Evolutionary conservation across 2,329 filamentous ascomycete genomes (phyloP), one percentile per base, ranked within the genome.

Genomic region (Ascochyta clinopodiicola): DNA sequence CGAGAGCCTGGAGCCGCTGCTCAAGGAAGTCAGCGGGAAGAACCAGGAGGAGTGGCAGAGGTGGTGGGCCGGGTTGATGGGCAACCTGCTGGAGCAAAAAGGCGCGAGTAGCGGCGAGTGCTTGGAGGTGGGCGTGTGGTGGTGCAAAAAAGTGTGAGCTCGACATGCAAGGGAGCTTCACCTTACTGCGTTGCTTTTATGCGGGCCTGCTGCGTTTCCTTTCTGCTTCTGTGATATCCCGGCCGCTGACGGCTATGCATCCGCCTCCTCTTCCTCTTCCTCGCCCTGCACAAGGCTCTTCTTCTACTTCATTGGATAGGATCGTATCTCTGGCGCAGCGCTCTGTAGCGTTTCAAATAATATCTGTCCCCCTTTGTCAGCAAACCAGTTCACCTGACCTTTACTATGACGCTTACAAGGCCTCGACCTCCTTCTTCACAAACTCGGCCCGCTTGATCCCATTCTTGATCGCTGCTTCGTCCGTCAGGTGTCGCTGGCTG

Each of bases 371-470:
- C 29, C 2, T 12, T 13, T 6, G 12, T 31, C 12, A 31, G 29
- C 29, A 13, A 5, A 31, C 2, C 27, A 29, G 8, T 12, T 12
- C 7, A 29, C 27, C 27, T 10, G 6, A 12, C 8, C 10, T 3
- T 12, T 10, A 10, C 8, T 9, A 29, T 29, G 32, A 24, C 27
- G 84, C 91, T 85, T 82, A 97, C 91, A 98, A 74, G 17, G 92
- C 89, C 78, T 97, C 93, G 57, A 98, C 91, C 75, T 97, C 94
- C 82, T 96, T 97, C 77, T 91, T 96, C 4, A 98, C 92, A 75
- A 90, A 97, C 63, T 96, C 86, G 0, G 92, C 94, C 57, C 88
- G 82, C 36, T 85, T 82, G 51, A 99, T 91, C 0, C 87, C 90
- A 57, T 87, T 82, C 37, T 82, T 83, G 44, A 99, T 97, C 67